Base-by-base conservation (phyloP, 2,329 filamentous ascomycete genomes). In the Camillea tinctor region DNA sequence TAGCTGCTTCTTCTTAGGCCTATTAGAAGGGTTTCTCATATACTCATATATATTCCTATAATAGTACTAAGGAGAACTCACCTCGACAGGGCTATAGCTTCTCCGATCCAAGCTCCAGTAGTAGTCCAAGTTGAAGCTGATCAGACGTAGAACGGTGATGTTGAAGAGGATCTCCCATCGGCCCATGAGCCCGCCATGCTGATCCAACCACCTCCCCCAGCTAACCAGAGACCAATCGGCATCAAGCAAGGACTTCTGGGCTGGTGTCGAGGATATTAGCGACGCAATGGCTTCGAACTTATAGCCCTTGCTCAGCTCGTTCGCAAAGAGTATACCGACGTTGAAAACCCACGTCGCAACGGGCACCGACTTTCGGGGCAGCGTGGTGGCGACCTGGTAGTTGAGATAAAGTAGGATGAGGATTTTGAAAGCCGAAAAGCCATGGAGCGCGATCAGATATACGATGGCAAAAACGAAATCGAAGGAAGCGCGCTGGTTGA, bases 101-200 rank as follows among this genome's bases (percentile, higher is more conserved):
- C 83, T 79, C 60, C 85, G 82, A 64, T 90, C 87, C 2, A 90
- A 75, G 69, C 91, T 95, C 94, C 95, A 99, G 74, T 96, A 94
- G 74, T 96, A 93, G 76, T 99, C 95, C 72, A 99, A 76, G 74
- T 98, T 98, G 83, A 97, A 99, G 74, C 94, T 97, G 69, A 99
- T 93, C 53, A 98, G 81, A 4, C 95, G 88, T 58, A 99, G 79
- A 23, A 98, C 89, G 2, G 94, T 97, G 63, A 99, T 87, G 71
- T 99, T 99, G 82, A 99, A 99, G 4, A 97, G 83, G n/a, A 99
- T 88, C 74, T 98, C 92, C 95, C 95, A 99, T 60, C 94, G 85
- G 0, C 89, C 82, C 72, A 96, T 88, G n/a, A 99, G 79, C 0
- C 95, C 95, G 7, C 92, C 88, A 65, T 89, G 89, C 56, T 83